Conservation (phyloP, 2,329 filamentous ascomycete species). For the Pseudogymnoascus sp. region DNA sequence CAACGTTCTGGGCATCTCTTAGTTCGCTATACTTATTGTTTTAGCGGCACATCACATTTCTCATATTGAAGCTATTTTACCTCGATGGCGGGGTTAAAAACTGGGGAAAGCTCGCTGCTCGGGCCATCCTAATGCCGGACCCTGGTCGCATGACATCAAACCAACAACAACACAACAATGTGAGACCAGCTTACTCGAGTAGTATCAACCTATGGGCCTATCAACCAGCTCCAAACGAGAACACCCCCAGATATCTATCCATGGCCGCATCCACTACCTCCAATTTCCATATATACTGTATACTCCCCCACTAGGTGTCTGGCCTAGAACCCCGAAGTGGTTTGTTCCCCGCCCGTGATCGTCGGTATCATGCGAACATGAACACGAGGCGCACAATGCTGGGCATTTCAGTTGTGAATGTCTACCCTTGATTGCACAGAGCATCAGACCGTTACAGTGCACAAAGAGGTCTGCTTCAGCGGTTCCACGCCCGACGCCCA, state of each 20-base stretch:
- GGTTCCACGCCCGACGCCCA: not conserved
- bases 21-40: not conserved
- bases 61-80: constrained; percentile 1
- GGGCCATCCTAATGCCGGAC: not conserved
- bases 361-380: not conserved
- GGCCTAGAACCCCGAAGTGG: not conserved
- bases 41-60: not conserved
- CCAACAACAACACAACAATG: not conserved
- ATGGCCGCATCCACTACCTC: not conserved
- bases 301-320: not conserved
- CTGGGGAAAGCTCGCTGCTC: constrained; percentile 1
- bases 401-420: not conserved
- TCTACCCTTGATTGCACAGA: not conserved
- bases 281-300: not conserved
- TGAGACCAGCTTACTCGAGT: not conserved
- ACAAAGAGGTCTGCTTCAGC: not conserved
- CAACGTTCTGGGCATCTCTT: not conserved
- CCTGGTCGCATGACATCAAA: not conserved
- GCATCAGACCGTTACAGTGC: not conserved
- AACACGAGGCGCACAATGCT: not conserved
- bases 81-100: not conserved
- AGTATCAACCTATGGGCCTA: not conserved
- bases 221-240: not conserved
- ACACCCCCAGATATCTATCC: not conserved
- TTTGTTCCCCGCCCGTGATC: not conserved